A percentile compares a stretch with the other conserved stretches of the same genome.
Evolutionary conservation across 2,329 filamentous ascomycete species (phyloP).

Genomic region (Aspergillus proliferans): DNA sequence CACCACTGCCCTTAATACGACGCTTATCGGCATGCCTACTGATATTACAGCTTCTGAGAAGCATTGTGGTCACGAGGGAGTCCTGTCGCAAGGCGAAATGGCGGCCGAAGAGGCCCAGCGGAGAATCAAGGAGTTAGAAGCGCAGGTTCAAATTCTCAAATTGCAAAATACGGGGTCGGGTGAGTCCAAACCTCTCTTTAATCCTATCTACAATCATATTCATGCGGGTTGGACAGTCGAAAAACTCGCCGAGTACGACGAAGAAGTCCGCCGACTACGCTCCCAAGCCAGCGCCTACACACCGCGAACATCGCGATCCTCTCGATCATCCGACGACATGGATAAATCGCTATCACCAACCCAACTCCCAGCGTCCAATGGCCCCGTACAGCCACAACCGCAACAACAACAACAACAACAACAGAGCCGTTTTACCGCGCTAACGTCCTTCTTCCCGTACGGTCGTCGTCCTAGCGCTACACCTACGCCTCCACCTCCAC

Average conservation of each 20-base stretch:
- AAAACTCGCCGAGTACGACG: constrained; percentile 58
- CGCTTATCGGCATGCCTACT: constrained; percentile 22
- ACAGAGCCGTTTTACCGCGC: constrained; percentile 32
- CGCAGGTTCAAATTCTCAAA: constrained; percentile 48
- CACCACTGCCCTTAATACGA: constrained; percentile 19
- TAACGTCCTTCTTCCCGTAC: constrained; percentile 35
- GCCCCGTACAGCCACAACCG: constrained; percentile 1
- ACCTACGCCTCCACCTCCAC: constrained; percentile 20
- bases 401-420: constrained; percentile 18
- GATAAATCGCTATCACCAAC: constrained; percentile 26
- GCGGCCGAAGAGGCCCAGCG: constrained; percentile 29
- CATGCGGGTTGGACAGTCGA: constrained; percentile 36
- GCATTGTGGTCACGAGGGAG: constrained; percentile 30
- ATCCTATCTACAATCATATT: not conserved
- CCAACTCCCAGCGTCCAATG: constrained; percentile 21
- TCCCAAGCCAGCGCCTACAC: constrained; percentile 21
- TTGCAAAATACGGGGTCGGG: constrained; percentile 49
- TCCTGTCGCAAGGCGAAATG: constrained; percentile 14
- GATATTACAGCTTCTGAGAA: constrained; percentile 22
- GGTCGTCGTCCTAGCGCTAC: constrained; percentile 28
- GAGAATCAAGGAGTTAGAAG: constrained; percentile 48
- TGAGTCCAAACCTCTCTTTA: constrained; percentile 28
- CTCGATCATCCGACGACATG: constrained; percentile 22
- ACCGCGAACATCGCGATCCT: constrained; percentile 21
- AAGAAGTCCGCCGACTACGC: constrained; percentile 50